phyloP scores from a whole-genome alignment of 2,329 filamentous ascomycete species.

The Aspergillus latus region DNA sequence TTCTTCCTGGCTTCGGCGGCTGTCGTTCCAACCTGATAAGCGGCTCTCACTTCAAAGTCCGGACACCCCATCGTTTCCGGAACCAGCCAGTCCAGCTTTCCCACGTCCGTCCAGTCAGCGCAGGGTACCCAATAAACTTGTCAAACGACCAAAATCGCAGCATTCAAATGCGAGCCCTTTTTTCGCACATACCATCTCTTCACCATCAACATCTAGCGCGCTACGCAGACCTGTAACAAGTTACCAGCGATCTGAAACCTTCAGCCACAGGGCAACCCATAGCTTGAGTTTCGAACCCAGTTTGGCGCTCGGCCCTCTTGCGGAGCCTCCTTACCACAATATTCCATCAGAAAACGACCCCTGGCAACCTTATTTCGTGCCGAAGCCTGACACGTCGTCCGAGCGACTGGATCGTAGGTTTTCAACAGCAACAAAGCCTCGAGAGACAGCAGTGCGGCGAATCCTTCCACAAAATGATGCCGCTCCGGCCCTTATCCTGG shows the following conservation, averaged over 20 bases:
- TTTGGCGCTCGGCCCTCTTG: conserved; percentile 16
- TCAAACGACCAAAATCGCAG: conserved; percentile 61
- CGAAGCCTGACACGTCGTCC: conserved; percentile 25
- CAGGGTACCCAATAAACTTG: conserved; percentile 58
- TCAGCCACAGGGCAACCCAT: conserved; percentile 47
- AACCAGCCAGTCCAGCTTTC: conserved; percentile 54
- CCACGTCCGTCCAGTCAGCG: conserved; percentile 31
- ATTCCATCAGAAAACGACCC: conserved; percentile 14
- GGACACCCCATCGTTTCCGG: conserved; percentile 54
- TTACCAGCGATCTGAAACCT: conserved; percentile 59
- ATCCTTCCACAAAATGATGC: conserved; percentile 47
- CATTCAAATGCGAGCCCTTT: conserved; percentile 46
- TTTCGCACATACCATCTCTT: conserved; percentile 27
- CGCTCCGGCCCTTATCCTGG: conserved; percentile 51
- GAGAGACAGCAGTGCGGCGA: conserved; percentile 39
- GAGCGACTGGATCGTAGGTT: conserved; percentile 43
- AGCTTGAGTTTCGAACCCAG: conserved; percentile 30
- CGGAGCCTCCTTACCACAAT: background rate
- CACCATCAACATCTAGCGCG: conserved; percentile 46
- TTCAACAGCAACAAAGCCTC: conserved; percentile 38
- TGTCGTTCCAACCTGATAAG: conserved; percentile 54
- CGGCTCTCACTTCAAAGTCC: conserved; percentile 51
- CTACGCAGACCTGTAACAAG: conserved; percentile 63
- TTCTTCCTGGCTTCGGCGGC: conserved; percentile 57
- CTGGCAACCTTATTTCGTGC: conserved; percentile 44